Conservation (phyloP, 345 rosid genomes). For the Alliaria petiolata region DNA sequence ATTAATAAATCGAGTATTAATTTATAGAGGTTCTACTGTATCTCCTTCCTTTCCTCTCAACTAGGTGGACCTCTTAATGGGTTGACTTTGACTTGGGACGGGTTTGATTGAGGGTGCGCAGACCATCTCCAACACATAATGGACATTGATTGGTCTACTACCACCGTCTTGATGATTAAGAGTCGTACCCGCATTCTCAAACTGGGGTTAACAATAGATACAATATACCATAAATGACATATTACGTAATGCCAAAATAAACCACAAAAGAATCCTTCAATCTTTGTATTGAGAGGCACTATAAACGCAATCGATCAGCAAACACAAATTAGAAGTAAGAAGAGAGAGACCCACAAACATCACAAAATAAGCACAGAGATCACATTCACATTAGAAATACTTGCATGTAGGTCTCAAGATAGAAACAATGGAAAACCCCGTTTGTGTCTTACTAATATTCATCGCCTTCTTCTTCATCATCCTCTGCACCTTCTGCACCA, state of each 20-base stretch:
- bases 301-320: not conserved
- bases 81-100: too few relatives aligned
- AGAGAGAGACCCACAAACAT: too few relatives aligned
- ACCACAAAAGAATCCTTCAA: not conserved
- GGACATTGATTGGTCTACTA: too few relatives aligned
- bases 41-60: too few relatives aligned
- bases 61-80: too few relatives aligned
- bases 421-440: not conserved
- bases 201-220: not conserved
- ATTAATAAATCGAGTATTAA: too few relatives aligned
- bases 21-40: too few relatives aligned
- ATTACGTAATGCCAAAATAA: not conserved
- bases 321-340: not conserved
- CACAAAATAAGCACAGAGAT: not conserved
- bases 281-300: not conserved
- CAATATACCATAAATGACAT: not conserved
- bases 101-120: too few relatives aligned
- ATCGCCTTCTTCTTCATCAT: conserved; percentile 53
- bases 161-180: too few relatives aligned
- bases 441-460: conserved; percentile 27
- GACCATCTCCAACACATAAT: too few relatives aligned
- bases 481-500: conserved; percentile 64
- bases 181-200: not conserved
- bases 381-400: not conserved
- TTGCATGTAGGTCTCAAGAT: not conserved